Conservation (phyloP, 805 yeast species). For the Wickerhamiella domercqiae region DNA sequence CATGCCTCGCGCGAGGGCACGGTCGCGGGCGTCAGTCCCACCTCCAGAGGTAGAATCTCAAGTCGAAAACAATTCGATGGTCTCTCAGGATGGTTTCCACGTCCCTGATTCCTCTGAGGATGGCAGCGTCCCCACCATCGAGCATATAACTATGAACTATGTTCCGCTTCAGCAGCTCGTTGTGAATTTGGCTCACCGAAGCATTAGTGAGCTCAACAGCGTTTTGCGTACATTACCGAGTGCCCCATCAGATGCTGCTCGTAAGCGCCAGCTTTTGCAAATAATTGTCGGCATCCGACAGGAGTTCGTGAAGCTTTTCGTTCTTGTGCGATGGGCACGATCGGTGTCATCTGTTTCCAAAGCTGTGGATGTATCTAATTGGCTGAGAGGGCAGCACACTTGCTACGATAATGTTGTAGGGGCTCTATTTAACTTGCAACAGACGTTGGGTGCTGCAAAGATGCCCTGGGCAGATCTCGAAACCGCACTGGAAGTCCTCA, state of each 20-base stretch:
- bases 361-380: conserved; percentile 73
- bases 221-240: conserved; percentile 45
- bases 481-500: conserved; percentile 75
- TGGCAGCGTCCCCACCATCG: conserved; percentile 45
- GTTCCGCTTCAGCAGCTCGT: conserved; percentile 48
- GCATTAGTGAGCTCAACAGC: conserved; percentile 48
- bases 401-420: conserved; percentile 47
- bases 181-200: conserved; percentile 41
- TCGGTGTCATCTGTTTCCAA: conserved; percentile 54
- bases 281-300: conserved; percentile 60
- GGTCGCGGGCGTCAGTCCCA: too few relatives aligned
- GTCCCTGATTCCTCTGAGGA: too few relatives aligned
- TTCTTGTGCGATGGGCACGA: conserved; percentile 76
- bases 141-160: conserved; percentile 60
- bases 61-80: too few relatives aligned
- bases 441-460: conserved; percentile 72
- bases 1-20: too few relatives aligned
- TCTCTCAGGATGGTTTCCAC: too few relatives aligned
- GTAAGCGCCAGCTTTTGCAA: conserved; percentile 55
- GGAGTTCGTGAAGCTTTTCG: conserved; percentile 72
- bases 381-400: conserved; percentile 70
- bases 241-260: conserved; percentile 39
- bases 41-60: too few relatives aligned
- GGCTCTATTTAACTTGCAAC: conserved; percentile 52
- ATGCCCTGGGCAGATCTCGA: conserved; percentile 80